Percentiles rank a stretch among this genome's conserved stretches.
Conservation (phyloP, 495 filamentous ascomycete genomes). For the Aspergillus ostianus region DNA sequence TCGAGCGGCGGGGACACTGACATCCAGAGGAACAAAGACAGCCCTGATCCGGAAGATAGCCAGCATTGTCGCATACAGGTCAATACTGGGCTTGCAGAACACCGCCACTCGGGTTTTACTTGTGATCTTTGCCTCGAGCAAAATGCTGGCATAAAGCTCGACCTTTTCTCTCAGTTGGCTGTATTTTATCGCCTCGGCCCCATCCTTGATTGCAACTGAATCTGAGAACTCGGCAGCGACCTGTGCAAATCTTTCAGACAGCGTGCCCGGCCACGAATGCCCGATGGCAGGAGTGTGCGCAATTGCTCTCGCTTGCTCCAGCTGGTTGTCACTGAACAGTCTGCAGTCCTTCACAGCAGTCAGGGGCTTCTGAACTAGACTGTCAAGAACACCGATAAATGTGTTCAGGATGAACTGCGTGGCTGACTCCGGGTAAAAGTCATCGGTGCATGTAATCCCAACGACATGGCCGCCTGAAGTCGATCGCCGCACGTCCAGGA, state of each 20-base stretch:
- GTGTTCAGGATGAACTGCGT: neutral
- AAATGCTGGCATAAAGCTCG: neutral
- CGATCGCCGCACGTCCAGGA: neutral
- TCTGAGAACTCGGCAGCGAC: neutral
- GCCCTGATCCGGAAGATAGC: constrained; percentile 49
- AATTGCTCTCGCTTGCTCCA: neutral
- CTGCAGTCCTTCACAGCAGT: neutral
- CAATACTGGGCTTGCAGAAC: constrained; percentile 25
- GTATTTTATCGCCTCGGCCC: neutral
- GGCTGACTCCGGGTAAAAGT: neutral
- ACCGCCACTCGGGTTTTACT: constrained; percentile 16
- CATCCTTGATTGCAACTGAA: neutral
- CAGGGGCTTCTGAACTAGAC: neutral
- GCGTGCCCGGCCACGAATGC: neutral
- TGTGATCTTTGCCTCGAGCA: neutral
- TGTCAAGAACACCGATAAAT: neutral
- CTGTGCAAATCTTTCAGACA: neutral
- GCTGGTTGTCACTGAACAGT: neutral
- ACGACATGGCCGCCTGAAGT: neutral
- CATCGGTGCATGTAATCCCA: neutral
- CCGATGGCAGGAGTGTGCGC: neutral
- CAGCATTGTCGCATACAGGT: constrained; percentile 50
- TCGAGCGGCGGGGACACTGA: constrained; percentile 28
- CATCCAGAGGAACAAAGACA: constrained; percentile 54
- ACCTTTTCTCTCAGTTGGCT: neutral